Evolutionary conservation across 768 basidiomycete species (phyloP).

Genomic region (Pleurotus sapidus): DNA sequence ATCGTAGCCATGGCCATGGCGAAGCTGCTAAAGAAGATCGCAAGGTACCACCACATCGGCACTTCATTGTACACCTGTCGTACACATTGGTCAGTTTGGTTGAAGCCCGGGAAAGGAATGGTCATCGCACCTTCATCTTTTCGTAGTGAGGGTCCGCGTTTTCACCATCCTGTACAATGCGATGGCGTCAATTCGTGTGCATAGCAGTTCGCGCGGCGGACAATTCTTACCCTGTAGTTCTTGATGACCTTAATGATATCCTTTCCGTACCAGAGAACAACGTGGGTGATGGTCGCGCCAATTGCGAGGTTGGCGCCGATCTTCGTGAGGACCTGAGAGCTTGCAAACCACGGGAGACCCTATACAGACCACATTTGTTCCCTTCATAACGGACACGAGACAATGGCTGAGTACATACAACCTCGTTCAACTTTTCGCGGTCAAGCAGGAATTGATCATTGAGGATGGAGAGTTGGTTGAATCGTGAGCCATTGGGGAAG

Average conservation of each 20-base stretch:
- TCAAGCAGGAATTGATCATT: conserved; percentile 49
- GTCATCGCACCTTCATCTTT: conserved; percentile 43
- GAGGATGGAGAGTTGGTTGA: conserved; percentile 51
- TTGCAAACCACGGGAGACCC: conserved; percentile 45
- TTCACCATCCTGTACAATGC: conserved; percentile 23
- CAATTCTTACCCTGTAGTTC: conserved; percentile 33
- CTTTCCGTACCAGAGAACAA: conserved; percentile 51
- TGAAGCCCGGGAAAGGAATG: conserved; percentile 8
- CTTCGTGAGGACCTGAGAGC: conserved; percentile 39
- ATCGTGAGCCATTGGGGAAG: conserved; percentile 43
- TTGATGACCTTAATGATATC: conserved; percentile 41
- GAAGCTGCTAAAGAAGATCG: conserved; percentile 39
- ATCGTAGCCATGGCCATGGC: conserved; percentile 51
- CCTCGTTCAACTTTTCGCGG: conserved; percentile 39
- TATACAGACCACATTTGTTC: not conserved
- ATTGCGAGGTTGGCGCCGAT: conserved; percentile 35
- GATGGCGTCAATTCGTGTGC: not conserved
- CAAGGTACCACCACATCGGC: conserved; percentile 51
- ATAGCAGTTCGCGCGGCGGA: not conserved
- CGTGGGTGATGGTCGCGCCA: conserved; percentile 49
- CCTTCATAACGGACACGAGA: too few species aligned
- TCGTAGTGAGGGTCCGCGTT: conserved; percentile 50
- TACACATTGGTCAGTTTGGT: not conserved
- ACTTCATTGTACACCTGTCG: conserved; percentile 33
- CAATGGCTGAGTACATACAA: conserved; percentile 22